A percentile compares a stretch with the other conserved stretches of the same genome.
These are phyloP conservation scores for Noccaea bulbosa DNA, from an alignment of 345 rosid genomes.

Conservation along the genomic window DNA sequence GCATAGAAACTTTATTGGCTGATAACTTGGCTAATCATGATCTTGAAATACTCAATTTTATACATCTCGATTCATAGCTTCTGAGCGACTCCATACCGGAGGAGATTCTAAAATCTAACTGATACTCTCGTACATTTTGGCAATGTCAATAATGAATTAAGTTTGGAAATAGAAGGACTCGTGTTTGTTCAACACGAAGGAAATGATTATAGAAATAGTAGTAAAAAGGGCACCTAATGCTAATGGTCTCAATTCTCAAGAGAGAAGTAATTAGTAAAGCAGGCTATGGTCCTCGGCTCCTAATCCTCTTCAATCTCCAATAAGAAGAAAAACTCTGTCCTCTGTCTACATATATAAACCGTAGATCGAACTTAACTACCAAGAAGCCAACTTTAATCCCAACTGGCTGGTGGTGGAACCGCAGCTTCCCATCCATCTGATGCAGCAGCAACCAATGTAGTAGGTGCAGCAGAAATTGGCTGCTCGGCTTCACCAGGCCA, in stretches of 20 bases:
- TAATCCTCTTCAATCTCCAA: not conserved
- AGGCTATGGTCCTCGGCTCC: not conserved
- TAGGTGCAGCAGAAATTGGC: slow-evolving; percentile 60
- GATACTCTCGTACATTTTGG: not conserved
- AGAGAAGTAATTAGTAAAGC: not conserved
- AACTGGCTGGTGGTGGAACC: slow-evolving; percentile 29
- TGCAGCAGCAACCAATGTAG: slow-evolving; percentile 37
- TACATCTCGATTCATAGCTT: no score
- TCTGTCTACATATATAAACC: not conserved
- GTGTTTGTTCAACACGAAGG: not conserved
- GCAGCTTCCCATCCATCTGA: slow-evolving; percentile 54
- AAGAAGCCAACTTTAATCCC: no score
- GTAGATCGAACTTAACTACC: no score
- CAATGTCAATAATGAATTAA: no score
- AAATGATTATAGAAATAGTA: not conserved
- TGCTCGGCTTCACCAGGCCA: slow-evolving; percentile 57
- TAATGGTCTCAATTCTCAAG: not conserved
- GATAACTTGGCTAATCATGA: not conserved
- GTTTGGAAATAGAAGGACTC: not conserved
- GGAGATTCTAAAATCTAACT: not conserved
- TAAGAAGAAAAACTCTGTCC: not conserved
- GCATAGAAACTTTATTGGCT: not conserved
- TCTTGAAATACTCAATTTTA: no score
- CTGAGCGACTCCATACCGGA: not conserved
- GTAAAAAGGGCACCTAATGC: not conserved